Percentiles rank a stretch among this genome's conserved stretches.
phyloP scores from a whole-genome alignment of 2,329 filamentous ascomycete species.

The Ceratocystis eucalypticola region DNA sequence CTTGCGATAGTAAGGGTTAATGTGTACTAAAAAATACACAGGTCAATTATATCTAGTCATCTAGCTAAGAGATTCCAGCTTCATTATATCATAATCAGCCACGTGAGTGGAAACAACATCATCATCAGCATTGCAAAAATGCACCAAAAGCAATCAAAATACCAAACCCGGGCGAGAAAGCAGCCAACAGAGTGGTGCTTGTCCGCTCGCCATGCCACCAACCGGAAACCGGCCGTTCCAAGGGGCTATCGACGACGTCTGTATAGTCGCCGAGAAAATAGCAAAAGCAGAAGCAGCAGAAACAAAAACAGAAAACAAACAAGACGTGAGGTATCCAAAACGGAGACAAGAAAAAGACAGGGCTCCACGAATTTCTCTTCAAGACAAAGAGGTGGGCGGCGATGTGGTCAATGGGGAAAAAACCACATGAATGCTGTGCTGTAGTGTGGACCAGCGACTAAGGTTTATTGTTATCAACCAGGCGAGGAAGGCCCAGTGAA shows the following conservation, averaged over 20 bases:
- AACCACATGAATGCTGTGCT: neutral
- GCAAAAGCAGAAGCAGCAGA: neutral
- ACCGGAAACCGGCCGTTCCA: neutral
- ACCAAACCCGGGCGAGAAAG: neutral
- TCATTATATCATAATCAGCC: neutral
- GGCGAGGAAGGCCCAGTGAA: neutral
- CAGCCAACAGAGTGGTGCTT: neutral
- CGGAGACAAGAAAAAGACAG: neutral
- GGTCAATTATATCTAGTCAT: too few relatives aligned
- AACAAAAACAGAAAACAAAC: neutral
- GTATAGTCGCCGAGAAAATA: neutral
- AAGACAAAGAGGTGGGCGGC: neutral
- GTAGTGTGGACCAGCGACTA: neutral
- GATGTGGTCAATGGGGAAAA: neutral
- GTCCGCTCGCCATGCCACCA: neutral
- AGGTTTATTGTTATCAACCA: neutral
- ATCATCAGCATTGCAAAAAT: neutral
- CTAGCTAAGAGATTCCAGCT: neutral
- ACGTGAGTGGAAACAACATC: neutral
- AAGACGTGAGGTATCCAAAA: neutral
- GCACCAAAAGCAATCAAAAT: neutral
- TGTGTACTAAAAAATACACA: too few relatives aligned
- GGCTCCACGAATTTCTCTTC: too few relatives aligned
- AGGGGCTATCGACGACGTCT: neutral
- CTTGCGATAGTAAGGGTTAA: too few relatives aligned